phyloP scores from a whole-genome alignment of 225 moss, liverwort and hornwort genomes.

The Sphagnum contortum region DNA sequence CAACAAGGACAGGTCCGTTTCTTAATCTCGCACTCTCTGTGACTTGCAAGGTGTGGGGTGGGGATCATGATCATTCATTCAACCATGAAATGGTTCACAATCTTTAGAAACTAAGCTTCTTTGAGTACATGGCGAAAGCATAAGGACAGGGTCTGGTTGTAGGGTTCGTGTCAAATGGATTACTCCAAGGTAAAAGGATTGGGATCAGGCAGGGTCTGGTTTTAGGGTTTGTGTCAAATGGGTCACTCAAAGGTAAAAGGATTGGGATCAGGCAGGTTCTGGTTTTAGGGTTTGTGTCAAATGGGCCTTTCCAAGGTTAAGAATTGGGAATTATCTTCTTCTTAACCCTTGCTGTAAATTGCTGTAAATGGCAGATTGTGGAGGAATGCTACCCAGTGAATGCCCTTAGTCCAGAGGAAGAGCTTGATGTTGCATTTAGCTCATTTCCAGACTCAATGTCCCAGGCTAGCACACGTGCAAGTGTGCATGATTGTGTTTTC shows the following conservation, averaged over 20 bases:
- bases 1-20: conserved; percentile 84
- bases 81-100: neutral
- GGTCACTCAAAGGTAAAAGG: too few relatives aligned
- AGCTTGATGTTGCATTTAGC: conserved; percentile 97
- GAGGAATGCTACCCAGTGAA: conserved; percentile 89
- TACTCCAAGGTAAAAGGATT: neutral
- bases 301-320: too few relatives aligned
- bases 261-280: too few relatives aligned
- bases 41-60: too few relatives aligned
- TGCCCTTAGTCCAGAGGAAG: conserved; percentile 84
- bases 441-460: conserved; percentile 99
- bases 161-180: neutral
- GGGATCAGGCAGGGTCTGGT: neutral
- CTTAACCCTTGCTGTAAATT: conserved; percentile 7
- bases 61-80: too few relatives aligned
- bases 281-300: too few relatives aligned
- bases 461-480: conserved; percentile 89
- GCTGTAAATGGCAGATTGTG: conserved; percentile 39
- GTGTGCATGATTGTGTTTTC: conserved; percentile 96
- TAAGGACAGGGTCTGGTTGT: neutral
- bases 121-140: neutral
- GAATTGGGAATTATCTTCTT: neutral
- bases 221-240: neutral
- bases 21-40: neutral
- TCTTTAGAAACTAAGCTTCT: neutral